Evolutionary conservation across 1,139 yeast species (phyloP).

Genomic region (Scheffersomyces lignicola): DNA sequence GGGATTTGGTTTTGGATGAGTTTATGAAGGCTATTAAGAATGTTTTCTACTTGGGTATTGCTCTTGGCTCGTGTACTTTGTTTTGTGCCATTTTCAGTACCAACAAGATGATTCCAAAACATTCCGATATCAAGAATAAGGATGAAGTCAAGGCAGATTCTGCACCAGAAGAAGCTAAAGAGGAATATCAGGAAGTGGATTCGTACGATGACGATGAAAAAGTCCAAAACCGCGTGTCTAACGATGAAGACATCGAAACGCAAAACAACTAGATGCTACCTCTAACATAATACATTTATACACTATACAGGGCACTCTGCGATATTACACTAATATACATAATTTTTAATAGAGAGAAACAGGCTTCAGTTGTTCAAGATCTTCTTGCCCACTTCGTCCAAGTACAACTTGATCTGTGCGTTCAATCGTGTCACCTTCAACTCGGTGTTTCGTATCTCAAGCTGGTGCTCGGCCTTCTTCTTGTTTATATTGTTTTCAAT

Average conservation of each 20-base stretch:
- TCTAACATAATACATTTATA: too few relatives aligned
- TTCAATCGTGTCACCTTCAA: conserved; percentile 56
- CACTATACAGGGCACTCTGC: conserved; percentile 2
- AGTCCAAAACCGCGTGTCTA: neutral
- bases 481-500: conserved; percentile 49
- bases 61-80: conserved; percentile 29
- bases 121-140: conserved; percentile 23
- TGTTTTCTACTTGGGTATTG: conserved; percentile 43
- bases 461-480: conserved; percentile 46
- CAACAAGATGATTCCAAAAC: conserved; percentile 38
- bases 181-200: conserved; percentile 5
- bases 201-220: conserved; percentile 4
- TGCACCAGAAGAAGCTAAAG: conserved; percentile 10
- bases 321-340: conserved; percentile 7
- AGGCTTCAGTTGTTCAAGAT: conserved; percentile 5
- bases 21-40: conserved; percentile 40
- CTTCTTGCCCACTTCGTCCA: conserved; percentile 18
- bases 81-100: conserved; percentile 35
- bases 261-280: conserved; percentile 2
- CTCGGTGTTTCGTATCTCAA: conserved; percentile 55
- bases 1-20: conserved; percentile 23
- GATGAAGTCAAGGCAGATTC: conserved; percentile 9
- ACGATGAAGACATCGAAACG: neutral
- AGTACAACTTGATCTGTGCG: conserved; percentile 43
- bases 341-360: neutral